Conservation (phyloP, 2,329 filamentous ascomycete species). For the Plenodomus lindquistii region DNA sequence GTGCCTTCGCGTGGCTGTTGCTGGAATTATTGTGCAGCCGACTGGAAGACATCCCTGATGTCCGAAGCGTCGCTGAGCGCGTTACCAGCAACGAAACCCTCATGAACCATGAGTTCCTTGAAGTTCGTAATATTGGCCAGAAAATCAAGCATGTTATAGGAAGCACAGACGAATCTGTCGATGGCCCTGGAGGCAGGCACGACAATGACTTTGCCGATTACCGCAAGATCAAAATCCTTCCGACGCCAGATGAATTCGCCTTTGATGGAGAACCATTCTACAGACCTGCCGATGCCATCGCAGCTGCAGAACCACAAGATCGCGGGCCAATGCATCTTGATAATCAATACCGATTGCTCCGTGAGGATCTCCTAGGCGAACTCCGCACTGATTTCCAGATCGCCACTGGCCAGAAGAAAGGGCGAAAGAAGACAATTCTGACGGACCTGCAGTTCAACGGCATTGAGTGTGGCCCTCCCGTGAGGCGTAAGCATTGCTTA, state of each 20-base stretch:
- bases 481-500: conserved; percentile 32
- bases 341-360: conserved; percentile 71
- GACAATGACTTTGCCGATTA: conserved; percentile 72
- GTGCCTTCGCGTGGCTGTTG: conserved; percentile 46
- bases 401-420: conserved; percentile 55
- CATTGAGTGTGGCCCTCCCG: conserved; percentile 44
- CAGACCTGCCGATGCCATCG: conserved; percentile 56
- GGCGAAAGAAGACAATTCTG: conserved; percentile 48
- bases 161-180: conserved; percentile 52
- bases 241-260: conserved; percentile 67
- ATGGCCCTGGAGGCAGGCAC: conserved; percentile 66
- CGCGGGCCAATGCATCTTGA: conserved; percentile 62
- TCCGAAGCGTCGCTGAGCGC: conserved; percentile 26
- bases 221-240: conserved; percentile 64
- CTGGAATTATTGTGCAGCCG: conserved; percentile 54
- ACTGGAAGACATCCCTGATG: conserved; percentile 28
- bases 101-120: conserved; percentile 48
- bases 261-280: conserved; percentile 60
- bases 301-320: conserved; percentile 39
- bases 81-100: conserved; percentile 25
- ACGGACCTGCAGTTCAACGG: conserved; percentile 44
- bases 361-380: conserved; percentile 72
- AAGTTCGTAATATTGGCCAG: conserved; percentile 59
- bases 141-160: conserved; percentile 53
- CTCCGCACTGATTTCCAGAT: conserved; percentile 64